phyloP scores from a whole-genome alignment of 164 flowering plant genomes.

The Pachysandra terminalis region DNA sequence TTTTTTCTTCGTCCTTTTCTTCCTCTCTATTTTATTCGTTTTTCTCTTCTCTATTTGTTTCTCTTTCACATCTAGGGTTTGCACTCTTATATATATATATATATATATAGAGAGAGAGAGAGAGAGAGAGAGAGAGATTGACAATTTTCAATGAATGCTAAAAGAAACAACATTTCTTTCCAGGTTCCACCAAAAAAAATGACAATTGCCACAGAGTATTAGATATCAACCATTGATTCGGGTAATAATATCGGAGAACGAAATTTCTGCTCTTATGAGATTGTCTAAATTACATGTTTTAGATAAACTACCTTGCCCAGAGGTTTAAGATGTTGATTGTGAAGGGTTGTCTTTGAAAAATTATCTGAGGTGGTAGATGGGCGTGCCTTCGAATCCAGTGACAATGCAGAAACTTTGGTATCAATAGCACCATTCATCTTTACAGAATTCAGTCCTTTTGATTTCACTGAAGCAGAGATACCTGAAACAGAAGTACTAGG shows the following conservation, averaged over 20 bases:
- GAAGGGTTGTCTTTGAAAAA: constrained; percentile 24
- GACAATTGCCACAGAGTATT: not conserved
- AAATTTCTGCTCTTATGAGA: no score
- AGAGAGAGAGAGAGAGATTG: no score
- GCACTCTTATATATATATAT: no score
- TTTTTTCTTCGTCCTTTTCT: no score
- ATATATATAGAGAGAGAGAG: no score
- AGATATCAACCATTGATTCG: not conserved
- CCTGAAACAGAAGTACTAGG: constrained; percentile 12
- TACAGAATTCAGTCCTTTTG: constrained; percentile 24
- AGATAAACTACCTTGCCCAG: constrained; percentile 35
- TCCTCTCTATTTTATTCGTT: no score
- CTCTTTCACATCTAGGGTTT: no score
- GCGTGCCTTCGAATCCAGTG: constrained; percentile 17
- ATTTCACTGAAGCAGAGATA: constrained; percentile 23
- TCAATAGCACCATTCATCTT: constrained; percentile 19
- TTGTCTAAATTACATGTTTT: no score
- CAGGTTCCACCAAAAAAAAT: not conserved
- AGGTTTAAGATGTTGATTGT: constrained; percentile 23
- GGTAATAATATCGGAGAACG: not conserved
- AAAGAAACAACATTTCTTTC: not conserved
- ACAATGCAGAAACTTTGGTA: constrained; percentile 17
- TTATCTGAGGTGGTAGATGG: constrained; percentile 11
- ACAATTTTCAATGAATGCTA: no score
- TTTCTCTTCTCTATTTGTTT: no score